Percentiles rank a stretch among this genome's conserved stretches.
phyloP scores from a whole-genome alignment of 106 monocot species.

The Ottelia alismoides region DNA sequence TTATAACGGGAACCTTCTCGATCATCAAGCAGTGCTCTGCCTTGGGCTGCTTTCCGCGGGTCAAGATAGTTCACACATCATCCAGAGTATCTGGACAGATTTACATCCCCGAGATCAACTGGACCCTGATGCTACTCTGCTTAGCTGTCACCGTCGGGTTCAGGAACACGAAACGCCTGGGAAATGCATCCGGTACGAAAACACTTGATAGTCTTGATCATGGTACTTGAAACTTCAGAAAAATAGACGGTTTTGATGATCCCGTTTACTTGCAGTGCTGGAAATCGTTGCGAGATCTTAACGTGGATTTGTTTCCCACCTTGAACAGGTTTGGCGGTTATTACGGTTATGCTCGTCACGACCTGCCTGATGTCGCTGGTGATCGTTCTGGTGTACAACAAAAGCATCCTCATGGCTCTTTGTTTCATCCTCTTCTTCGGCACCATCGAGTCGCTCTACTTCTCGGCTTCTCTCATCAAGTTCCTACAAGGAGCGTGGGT shows the following conservation, averaged over 20 bases:
- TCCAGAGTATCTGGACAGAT: constrained; percentile 46
- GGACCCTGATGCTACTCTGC: constrained; percentile 59
- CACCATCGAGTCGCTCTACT: constrained; percentile 82
- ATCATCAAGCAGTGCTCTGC: constrained; percentile 59
- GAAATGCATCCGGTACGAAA: constrained; percentile 61
- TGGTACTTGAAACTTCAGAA: no score
- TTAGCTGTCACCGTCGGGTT: constrained; percentile 58
- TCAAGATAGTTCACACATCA: constrained; percentile 72
- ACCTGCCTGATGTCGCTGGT: constrained; percentile 96
- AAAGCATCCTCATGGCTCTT: constrained; percentile 55
- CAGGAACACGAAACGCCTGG: constrained; percentile 41
- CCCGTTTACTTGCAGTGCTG: no score
- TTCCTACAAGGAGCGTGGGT: constrained; percentile 97
- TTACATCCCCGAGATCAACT: constrained; percentile 85
- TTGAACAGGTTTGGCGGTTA: constrained; percentile 78
- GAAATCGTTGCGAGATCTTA: no score
- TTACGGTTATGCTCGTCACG: constrained; percentile 96
- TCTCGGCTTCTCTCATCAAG: constrained; percentile 88
- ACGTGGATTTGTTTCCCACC: no score
- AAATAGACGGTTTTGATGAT: no score
- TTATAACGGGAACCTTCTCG: constrained; percentile 78
- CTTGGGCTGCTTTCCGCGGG: constrained; percentile 60
- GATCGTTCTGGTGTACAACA: constrained; percentile 79
- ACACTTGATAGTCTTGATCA: no score
- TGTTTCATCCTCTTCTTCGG: constrained; percentile 88